phyloP scores from a whole-genome alignment of 768 basidiomycete genomes.

The Podaxis mareebaensis region DNA sequence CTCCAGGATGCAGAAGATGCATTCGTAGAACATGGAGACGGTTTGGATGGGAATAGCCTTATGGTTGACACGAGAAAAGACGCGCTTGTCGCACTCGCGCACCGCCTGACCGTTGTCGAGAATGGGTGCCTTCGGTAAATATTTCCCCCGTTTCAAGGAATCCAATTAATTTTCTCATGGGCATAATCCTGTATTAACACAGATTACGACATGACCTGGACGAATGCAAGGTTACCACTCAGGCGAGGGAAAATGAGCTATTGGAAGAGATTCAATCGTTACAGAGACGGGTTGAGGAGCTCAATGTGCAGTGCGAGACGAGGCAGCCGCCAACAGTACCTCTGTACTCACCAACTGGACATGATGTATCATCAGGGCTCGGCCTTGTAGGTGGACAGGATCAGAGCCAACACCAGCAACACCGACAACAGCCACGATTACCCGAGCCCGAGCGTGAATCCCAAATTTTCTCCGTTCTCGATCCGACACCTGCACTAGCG shows the following conservation, averaged over 20 bases:
- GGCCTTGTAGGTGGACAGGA: background rate
- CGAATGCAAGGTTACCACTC: conserved; percentile 21
- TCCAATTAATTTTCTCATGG: conserved; percentile 2
- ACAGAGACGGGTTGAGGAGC: conserved; percentile 12
- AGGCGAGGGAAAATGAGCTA: conserved; percentile 33
- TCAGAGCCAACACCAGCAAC: background rate
- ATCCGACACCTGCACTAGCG: background rate
- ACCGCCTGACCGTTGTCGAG: conserved; percentile 26
- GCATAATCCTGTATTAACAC: background rate
- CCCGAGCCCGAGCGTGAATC: background rate
- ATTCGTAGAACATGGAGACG: background rate
- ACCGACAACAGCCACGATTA: background rate
- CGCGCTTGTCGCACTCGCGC: conserved; percentile 16
- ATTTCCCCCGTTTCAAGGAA: background rate
- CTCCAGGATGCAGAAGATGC: background rate
- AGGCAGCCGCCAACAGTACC: background rate
- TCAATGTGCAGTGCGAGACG: background rate
- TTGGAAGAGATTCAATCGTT: conserved; percentile 28
- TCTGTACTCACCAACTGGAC: background rate
- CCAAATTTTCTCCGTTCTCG: background rate
- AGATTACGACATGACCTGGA: conserved; percentile 35
- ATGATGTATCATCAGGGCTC: background rate
- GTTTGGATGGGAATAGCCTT: background rate
- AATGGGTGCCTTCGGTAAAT: conserved; percentile 36
- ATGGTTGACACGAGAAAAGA: background rate